Evolutionary conservation across 31 red algal genomes (phyloP), one percentile per base, ranked within the genome.

Genomic region (Bonnemaisonia californica): DNA sequence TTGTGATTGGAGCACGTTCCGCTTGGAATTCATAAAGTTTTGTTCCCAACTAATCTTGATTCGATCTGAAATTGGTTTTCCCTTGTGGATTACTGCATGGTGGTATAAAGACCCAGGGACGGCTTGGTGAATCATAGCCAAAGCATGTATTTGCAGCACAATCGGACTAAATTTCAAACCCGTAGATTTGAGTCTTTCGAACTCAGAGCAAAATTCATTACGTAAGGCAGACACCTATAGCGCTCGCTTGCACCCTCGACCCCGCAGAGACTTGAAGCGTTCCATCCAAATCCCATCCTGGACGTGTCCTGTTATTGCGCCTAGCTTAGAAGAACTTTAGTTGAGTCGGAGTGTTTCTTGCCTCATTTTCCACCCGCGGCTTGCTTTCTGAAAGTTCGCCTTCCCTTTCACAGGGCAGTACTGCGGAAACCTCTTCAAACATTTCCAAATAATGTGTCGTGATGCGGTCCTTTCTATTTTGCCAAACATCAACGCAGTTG

Each of bases 351-450:
- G 26, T 26, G 26, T 64, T 26, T 18, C 61, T 4, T 3, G 2
- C 31, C 70, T 2, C 8, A 26, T 74, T 24, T n/a, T 39, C 70
- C 70, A 74, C 41, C 34, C 2, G 2, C 70, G 38, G 40, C 70
- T 74, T 19, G 64, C 70, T 51, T 74, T 74, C 31, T 74, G 70
- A 51, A 74, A 30, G 32, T 74, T 74, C 3, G 70, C 41, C 3
- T 74, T 51, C 1, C 2, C 31, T 3, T 21, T 47, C 3, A 36
- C 70, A 4, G 9, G 2, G 27, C 42, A 74, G 7, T 54, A 74
- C 2, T 51, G 11, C 18, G 68, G 68, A 71, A 71, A 71, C 11
- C 9, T 5, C 12, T 71, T 33, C 12, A 71, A 29, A 13, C 11
- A 34, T 41, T 23, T 34, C 11, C 33, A 40, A 33, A 23, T 71